Evolutionary conservation across 2,329 filamentous ascomycete genomes (phyloP).

Genomic region (Ascochyta rabiei): DNA sequence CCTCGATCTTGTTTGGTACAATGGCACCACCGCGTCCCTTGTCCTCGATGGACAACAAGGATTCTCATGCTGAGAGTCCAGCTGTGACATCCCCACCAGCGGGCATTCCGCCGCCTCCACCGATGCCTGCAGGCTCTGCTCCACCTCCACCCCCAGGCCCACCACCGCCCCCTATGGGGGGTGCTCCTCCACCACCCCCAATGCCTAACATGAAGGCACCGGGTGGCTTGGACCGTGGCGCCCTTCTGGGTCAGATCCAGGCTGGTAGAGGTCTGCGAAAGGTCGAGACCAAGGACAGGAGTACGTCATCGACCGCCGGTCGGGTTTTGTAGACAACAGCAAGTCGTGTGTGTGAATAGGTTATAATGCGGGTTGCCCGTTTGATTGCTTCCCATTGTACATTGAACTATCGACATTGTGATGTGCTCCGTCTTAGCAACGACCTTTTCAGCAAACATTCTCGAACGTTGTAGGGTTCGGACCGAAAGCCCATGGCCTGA

Average conservation of each 20-base stretch:
- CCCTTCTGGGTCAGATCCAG: constrained; percentile 83
- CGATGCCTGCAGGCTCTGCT: constrained; percentile 53
- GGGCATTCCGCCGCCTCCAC: constrained; percentile 59
- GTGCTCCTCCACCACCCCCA: constrained; percentile 44
- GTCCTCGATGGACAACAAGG: constrained; percentile 78
- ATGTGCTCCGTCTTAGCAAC: neutral
- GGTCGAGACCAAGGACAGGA: constrained; percentile 87
- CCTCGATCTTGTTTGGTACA: constrained; percentile 93
- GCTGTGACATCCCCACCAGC: constrained; percentile 49
- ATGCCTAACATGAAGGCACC: constrained; percentile 52
- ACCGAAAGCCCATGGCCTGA: neutral
- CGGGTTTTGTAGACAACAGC: constrained; percentile 61
- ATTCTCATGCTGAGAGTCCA: constrained; percentile 52
- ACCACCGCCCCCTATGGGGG: constrained; percentile 52
- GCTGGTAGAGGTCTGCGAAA: constrained; percentile 81
- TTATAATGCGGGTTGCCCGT: constrained; percentile 13
- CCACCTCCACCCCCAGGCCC: constrained; percentile 56
- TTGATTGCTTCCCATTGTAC: neutral
- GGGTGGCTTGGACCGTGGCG: constrained; percentile 53
- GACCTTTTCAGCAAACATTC: neutral
- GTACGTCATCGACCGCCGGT: constrained; percentile 73
- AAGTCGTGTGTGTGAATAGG: constrained; percentile 24
- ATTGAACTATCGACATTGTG: neutral
- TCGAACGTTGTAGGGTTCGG: neutral
- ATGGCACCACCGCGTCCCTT: constrained; percentile 93